Evolutionary conservation across 2,329 filamentous ascomycete genomes (phyloP).

Genomic region (Arthrinium phaeospermum): DNA sequence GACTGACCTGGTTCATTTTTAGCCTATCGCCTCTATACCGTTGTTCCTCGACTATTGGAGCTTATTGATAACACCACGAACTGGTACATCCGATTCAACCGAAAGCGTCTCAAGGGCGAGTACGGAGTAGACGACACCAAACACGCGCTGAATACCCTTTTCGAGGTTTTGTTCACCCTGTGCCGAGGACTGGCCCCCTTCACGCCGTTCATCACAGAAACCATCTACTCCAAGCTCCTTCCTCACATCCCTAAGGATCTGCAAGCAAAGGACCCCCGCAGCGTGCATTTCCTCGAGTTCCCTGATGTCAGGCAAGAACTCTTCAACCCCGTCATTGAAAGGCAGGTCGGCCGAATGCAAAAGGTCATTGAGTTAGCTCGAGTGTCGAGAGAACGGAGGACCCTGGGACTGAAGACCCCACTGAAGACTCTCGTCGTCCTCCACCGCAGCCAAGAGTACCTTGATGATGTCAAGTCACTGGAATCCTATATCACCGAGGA

Average conservation of each 20-base stretch:
- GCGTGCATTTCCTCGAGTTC: conserved; percentile 91
- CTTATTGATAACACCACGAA: conserved; percentile 97
- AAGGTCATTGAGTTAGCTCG: conserved; percentile 91
- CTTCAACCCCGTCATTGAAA: conserved; percentile 85
- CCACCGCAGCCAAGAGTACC: conserved; percentile 79
- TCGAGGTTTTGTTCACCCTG: conserved; percentile 90
- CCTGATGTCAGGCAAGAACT: conserved; percentile 88
- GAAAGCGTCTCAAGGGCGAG: conserved; percentile 83
- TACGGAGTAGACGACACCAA: conserved; percentile 84
- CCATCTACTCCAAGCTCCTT: conserved; percentile 85
- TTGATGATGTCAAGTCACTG: conserved; percentile 85
- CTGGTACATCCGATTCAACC: conserved; percentile 80
- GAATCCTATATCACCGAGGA: conserved; percentile 91
- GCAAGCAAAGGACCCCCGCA: conserved; percentile 74
- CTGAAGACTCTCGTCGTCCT: conserved; percentile 90
- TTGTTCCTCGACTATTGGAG: conserved; percentile 81
- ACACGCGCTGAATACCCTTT: conserved; percentile 91
- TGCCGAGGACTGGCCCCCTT: conserved; percentile 90
- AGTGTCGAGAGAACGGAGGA: conserved; percentile 82
- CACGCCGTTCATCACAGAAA: conserved; percentile 93
- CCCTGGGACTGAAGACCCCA: conserved; percentile 87
- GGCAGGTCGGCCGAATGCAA: conserved; percentile 90
- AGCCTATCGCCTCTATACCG: conserved; percentile 84
- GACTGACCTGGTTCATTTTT: conserved; percentile 16
- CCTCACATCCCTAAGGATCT: conserved; percentile 79